Conservation (phyloP, 75 land plant genomes). For the Isoetes taiwanensis region DNA sequence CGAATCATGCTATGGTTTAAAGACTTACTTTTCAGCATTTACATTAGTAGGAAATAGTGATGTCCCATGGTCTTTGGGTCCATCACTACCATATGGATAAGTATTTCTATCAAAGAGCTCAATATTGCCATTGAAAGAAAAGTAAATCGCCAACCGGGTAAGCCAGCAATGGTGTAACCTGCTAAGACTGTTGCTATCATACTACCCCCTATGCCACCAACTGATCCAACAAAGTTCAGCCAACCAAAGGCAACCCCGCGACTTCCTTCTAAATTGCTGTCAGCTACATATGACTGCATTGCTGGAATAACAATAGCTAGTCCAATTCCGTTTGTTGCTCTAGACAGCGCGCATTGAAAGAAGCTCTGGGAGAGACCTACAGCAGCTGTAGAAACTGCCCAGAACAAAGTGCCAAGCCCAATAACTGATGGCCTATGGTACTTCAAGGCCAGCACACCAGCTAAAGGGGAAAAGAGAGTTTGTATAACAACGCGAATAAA, state of each 20-base stretch:
- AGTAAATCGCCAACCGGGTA: slow-evolving; percentile 89
- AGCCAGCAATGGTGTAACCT: slow-evolving; percentile 52
- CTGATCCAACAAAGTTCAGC: slow-evolving; percentile 61
- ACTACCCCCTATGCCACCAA: slow-evolving; percentile 92
- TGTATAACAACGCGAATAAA: slow-evolving; percentile 82
- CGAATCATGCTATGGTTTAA: too few relatives aligned
- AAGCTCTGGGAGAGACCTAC: slow-evolving; percentile 64
- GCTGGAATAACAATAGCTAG: slow-evolving; percentile 98
- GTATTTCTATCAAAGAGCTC: slow-evolving; percentile 59
- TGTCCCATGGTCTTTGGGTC: too few relatives aligned
- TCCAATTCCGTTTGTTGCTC: slow-evolving; percentile 90
- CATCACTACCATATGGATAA: slow-evolving; percentile 59
- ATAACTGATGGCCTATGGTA: slow-evolving; percentile 81
- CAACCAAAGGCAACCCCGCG: slow-evolving; percentile 87
- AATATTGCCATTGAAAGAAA: slow-evolving; percentile 68
- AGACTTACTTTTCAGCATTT: too few relatives aligned
- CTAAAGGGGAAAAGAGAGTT: slow-evolving; percentile 74
- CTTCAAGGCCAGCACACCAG: slow-evolving; percentile 69
- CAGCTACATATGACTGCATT: slow-evolving; percentile 90
- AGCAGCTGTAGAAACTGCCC: slow-evolving; percentile 94
- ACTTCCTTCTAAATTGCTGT: slow-evolving; percentile 60
- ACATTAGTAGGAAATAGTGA: too few relatives aligned
- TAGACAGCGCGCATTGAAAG: slow-evolving; percentile 62
- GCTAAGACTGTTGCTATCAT: slow-evolving; percentile 84
- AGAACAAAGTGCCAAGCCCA: slow-evolving; percentile 80